Percentiles rank a stretch among this genome's conserved stretches.
Conservation (phyloP, 495 filamentous ascomycete species). For the Aspergillus egyptiacus region DNA sequence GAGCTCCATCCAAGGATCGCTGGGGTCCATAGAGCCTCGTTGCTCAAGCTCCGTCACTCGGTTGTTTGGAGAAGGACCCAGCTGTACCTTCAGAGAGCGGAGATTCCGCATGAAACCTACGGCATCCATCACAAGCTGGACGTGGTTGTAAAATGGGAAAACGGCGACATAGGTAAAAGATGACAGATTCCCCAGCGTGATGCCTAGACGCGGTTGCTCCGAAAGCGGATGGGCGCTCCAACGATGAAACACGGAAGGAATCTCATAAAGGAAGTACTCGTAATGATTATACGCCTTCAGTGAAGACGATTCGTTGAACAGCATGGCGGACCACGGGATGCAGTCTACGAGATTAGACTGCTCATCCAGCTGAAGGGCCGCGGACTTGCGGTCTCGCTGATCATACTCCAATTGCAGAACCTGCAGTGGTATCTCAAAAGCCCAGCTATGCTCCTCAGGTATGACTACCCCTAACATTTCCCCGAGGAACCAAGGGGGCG, state of each 20-base stretch:
- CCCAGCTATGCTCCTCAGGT: constrained; percentile 33
- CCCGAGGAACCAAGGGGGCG: constrained; percentile 31
- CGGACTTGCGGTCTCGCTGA: background rate
- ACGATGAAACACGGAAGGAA: constrained; percentile 31
- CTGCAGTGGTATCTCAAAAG: constrained; percentile 36
- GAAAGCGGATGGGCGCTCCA: constrained; percentile 24
- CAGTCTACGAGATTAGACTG: constrained; percentile 20
- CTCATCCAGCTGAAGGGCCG: constrained; percentile 8
- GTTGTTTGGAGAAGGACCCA: constrained; percentile 29
- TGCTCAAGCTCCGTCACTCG: constrained; percentile 33
- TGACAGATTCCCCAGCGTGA: constrained; percentile 21
- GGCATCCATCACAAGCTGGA: constrained; percentile 30
- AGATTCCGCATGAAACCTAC: constrained; percentile 28
- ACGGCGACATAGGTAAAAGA: constrained; percentile 38
- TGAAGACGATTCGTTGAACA: constrained; percentile 38
- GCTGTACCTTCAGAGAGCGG: constrained; percentile 24
- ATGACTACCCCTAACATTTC: constrained; percentile 25
- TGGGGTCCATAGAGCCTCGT: constrained; percentile 37
- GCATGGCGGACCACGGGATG: constrained; percentile 31
- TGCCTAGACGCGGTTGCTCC: constrained; percentile 6
- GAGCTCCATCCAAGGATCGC: constrained; percentile 43
- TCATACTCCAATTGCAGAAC: constrained; percentile 25
- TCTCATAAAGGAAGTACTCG: constrained; percentile 37
- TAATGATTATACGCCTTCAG: constrained; percentile 41
- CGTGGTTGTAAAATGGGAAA: constrained; percentile 43